Evolutionary conservation across 192 early-diverging fungal genomes (phyloP), one percentile per base, ranked within the genome.

Genomic region (Podila minutissima): DNA sequence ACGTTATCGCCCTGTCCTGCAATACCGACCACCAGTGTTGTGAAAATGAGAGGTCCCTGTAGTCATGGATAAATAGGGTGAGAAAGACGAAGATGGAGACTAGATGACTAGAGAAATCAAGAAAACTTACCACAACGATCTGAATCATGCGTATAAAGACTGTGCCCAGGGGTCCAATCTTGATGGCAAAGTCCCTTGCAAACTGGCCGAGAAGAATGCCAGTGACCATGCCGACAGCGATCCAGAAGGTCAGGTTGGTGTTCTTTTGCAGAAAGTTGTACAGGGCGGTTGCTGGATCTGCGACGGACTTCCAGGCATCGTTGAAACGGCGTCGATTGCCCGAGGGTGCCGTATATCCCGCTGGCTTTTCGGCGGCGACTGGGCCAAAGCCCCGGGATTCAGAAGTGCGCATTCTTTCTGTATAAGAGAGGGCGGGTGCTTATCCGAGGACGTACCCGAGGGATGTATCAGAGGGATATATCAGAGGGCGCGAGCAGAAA

Each of bases 11-110:
- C 84, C 59, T 94, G 91, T 10, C 89, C 87, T 35, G 91, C 90
- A 82, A 93, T 93, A 38, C 89, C 92, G 65, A 89, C 84, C 19
- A 92, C 88, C 0, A 93, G 79, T 12, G 90, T 89, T 5, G 89
- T 87, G 74, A 93, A 93, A 51, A 93, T 90, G 9, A 93, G 85
- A 46, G 92, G 92, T 4, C 87, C 82, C 67, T 83, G 35, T 1
- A 48, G 26, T 55, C 17, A 63, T 37, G 26, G 29, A 7, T 38
- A 24, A 64, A 20, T 8, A 26, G 32, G 11, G 62, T 22, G 28
- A 66, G 24, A 58, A 64, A 49, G 15, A 32, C 15, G 33, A 26
- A 13, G 55, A 31, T 17, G 17, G 49, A 28, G 33, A 51, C 19
- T 37, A 6, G 7, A 37, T 10, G 35, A 1, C 0, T 37, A 11